These are phyloP conservation scores for Phialophora chinensis DNA, from an alignment of 2,329 filamentous ascomycete species.

Conservation along the genomic window DNA sequence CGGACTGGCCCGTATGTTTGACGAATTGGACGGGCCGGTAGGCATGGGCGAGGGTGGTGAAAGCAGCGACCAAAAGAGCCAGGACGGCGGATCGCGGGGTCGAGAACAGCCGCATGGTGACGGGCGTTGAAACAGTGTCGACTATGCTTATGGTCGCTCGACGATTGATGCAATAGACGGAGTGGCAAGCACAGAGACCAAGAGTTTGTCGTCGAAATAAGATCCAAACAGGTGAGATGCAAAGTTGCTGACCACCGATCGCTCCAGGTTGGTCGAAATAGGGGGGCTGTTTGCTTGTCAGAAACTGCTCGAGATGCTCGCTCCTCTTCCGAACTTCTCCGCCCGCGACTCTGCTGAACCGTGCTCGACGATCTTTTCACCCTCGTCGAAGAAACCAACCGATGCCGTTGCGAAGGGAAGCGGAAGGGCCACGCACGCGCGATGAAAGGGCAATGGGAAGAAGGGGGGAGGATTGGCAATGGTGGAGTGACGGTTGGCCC, in stretches of 20 bases:
- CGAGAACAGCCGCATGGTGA: constrained; percentile 18
- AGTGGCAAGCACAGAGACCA: not conserved
- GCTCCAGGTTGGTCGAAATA: not conserved
- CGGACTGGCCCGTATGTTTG: constrained; percentile 38
- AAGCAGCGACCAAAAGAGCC: constrained; percentile 16
- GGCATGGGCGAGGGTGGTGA: constrained; percentile 28
- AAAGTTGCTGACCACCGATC: not conserved
- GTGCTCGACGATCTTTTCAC: not conserved
- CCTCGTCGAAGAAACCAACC: not conserved
- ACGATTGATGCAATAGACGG: not conserved
- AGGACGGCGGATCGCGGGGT: constrained; percentile 19
- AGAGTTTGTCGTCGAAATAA: not conserved
- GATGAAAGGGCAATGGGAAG: not conserved
- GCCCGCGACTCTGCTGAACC: not conserved
- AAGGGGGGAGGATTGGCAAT: not conserved
- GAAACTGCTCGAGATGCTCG: not conserved
- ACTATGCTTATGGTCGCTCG: not conserved
- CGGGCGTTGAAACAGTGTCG: not conserved
- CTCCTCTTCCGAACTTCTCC: not conserved
- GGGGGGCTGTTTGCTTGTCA: not conserved
- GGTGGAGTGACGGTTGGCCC: not conserved
- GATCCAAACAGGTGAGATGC: constrained; percentile 1
- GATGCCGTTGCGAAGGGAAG: not conserved
- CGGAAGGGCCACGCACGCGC: not conserved
- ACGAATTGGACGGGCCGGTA: constrained; percentile 41